These are phyloP conservation scores for Boletales sp. DNA, from an alignment of 768 basidiomycete genomes.

Conservation along the genomic window DNA sequence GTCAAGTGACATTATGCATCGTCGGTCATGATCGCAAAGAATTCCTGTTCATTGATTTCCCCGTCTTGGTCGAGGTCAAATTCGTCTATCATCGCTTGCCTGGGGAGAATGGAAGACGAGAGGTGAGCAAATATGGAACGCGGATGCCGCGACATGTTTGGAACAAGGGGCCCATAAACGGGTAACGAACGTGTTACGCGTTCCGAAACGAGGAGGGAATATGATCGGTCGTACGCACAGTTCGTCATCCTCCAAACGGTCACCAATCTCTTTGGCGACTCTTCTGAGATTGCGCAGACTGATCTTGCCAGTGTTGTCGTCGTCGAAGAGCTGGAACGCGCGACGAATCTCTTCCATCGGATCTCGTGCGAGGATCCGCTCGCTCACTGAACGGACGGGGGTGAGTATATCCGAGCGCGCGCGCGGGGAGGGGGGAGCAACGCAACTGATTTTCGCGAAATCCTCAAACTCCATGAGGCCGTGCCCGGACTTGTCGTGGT, in stretches of 20 bases:
- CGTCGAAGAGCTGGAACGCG: conserved; percentile 96
- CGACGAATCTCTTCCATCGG: conserved; percentile 95
- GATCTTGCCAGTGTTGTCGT: conserved; percentile 94
- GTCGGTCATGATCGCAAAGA: conserved; percentile 96
- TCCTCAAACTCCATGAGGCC: conserved; percentile 90
- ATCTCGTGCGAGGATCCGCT: conserved; percentile 88
- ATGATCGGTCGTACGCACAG: conserved; percentile 60
- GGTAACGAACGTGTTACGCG: conserved; percentile 11
- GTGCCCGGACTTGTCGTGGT: conserved; percentile 81
- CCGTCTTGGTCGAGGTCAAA: conserved; percentile 99
- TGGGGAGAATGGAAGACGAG: conserved; percentile 36
- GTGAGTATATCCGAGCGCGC: not conserved
- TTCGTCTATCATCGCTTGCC: conserved; percentile 99
- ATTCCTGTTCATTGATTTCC: conserved; percentile 95
- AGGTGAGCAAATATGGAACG: conserved; percentile 30
- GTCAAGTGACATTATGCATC: conserved; percentile 62
- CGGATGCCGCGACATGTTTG: conserved; percentile 9
- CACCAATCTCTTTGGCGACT: conserved; percentile 96
- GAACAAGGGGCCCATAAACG: no score
- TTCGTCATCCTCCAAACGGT: conserved; percentile 92
- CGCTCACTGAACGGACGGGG: conserved; percentile 65
- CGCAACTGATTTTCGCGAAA: conserved; percentile 89
- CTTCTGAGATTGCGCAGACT: conserved; percentile 84
- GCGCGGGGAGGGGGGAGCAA: conserved; percentile 9
- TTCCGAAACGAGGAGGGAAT: conserved; percentile 5